Evolutionary conservation across 129 eudicot genomes (phyloP).

Genomic region (Pulicaria dysenterica): DNA sequence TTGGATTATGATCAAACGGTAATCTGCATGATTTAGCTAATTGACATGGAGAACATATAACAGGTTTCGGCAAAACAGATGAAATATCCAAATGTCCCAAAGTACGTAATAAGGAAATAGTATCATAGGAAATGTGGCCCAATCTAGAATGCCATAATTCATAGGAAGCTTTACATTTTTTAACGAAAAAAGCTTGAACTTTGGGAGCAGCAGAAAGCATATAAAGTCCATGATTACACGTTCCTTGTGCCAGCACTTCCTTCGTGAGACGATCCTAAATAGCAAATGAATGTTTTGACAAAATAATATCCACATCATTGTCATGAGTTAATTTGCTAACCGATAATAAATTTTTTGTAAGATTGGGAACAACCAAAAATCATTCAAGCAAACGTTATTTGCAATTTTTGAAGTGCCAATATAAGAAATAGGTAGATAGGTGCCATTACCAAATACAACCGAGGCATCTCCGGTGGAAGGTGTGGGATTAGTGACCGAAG

Average conservation of each 20-base stretch:
- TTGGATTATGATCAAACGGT: no score
- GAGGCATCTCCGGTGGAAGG: background rate
- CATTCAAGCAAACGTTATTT: background rate
- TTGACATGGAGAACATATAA: no score
- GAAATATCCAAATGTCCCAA: background rate
- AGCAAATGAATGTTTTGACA: background rate
- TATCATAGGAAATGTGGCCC: background rate
- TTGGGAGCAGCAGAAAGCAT: background rate
- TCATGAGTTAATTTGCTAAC: no score
- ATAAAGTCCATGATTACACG: background rate
- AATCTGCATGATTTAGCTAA: no score
- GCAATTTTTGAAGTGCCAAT: background rate
- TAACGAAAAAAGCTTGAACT: no score
- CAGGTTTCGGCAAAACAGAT: no score
- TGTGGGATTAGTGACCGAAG: background rate
- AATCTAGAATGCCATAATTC: no score
- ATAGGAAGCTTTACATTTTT: no score
- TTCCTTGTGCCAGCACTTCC: background rate
- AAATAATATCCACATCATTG: background rate
- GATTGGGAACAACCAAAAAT: background rate
- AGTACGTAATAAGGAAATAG: background rate
- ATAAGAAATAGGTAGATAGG: background rate
- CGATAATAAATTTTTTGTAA: background rate
- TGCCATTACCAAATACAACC: background rate
- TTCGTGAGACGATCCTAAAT: background rate